These are phyloP conservation scores for Paspalum vaginatum DNA, from an alignment of 176 grass and related monocot genomes.

Conservation along the genomic window DNA sequence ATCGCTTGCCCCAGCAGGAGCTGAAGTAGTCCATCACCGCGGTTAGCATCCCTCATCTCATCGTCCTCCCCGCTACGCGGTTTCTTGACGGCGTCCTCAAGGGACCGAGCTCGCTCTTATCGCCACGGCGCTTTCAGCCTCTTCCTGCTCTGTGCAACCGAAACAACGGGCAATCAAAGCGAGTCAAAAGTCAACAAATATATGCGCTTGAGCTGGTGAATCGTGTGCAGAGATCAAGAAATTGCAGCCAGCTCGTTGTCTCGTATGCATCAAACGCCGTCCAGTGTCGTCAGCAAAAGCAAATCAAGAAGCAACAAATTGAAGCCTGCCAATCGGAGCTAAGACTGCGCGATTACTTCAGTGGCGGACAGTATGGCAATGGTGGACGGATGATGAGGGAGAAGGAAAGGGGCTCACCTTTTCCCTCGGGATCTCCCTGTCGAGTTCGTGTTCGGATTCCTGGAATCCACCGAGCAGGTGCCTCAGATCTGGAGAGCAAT, in stretches of 20 bases:
- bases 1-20: conserved; percentile 67
- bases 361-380: conserved; percentile 29
- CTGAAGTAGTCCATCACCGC: conserved; percentile 73
- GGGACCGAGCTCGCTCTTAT: conserved; percentile 19
- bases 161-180: conserved; percentile 30
- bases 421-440: conserved; percentile 30
- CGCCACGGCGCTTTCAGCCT: conserved; percentile 4
- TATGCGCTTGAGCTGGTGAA: conserved; percentile 4
- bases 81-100: conserved; percentile 38
- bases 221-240: conserved; percentile 33
- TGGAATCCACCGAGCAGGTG: conserved; percentile 56
- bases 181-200: conserved; percentile 1
- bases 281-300: conserved; percentile 21
- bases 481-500: conserved; percentile 61
- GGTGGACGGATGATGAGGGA: conserved; percentile 37
- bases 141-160: not conserved
- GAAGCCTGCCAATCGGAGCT: conserved; percentile 21
- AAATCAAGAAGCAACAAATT: conserved; percentile 36
- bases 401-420: conserved; percentile 48
- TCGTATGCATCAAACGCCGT: not conserved
- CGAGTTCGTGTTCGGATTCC: conserved; percentile 44
- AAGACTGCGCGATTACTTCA: not conserved
- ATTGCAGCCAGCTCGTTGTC: conserved; percentile 1
- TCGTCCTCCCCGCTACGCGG: conserved; percentile 45
- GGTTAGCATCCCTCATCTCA: conserved; percentile 68